Evolutionary conservation across 2,329 filamentous ascomycete species (phyloP), one percentile per base, ranked within the genome.

Genomic region (Penicillium decumbens): DNA sequence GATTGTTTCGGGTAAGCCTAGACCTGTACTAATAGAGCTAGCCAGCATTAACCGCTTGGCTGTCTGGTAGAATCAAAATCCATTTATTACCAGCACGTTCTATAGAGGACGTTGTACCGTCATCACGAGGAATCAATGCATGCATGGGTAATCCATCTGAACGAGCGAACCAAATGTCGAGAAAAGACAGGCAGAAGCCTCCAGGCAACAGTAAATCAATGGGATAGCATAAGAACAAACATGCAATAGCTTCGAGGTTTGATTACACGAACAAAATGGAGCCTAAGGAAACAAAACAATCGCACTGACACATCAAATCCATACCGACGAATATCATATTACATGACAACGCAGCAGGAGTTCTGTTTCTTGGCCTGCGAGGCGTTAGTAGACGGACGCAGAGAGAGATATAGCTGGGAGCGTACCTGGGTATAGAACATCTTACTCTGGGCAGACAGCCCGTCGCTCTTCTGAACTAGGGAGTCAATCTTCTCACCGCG

Each of bases 401-500:
- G 32, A 13, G 6, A 5, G n/a, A 9, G n/a, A 12, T n/a, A 13
- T 4, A 15, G 12, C 25, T 7, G n/a, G 38, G 6, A 30, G 18
- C 60, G 38, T 56, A 86, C 86, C 72, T 81, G 79, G 37, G 80
- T 89, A 72, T 97, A 97, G 72, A 98, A 98, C 87, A 95, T 92
- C 80, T 95, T 97, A 76, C 89, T 95, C 78, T 93, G 88, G 43
- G 83, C 82, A 72, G 89, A 95, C 65, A 98, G 73, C 10, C 85
- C 89, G 63, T 95, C 89, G 65, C 89, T 95, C 82, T 97, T 97
- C 57, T 85, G 85, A 40, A 97, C 92, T 61, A 98, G 74, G 63
- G 87, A 88, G 67, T 97, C 92, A 60, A 98, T 89, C 80, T 96
- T 97, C 82, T 97, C 91, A 37, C 91, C 93, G 54, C 93, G 82